A percentile compares a stretch with the other conserved stretches of the same genome.
Evolutionary conservation across 305 asterid genomes (phyloP).

Genomic region (Fraxinus paxiana): DNA sequence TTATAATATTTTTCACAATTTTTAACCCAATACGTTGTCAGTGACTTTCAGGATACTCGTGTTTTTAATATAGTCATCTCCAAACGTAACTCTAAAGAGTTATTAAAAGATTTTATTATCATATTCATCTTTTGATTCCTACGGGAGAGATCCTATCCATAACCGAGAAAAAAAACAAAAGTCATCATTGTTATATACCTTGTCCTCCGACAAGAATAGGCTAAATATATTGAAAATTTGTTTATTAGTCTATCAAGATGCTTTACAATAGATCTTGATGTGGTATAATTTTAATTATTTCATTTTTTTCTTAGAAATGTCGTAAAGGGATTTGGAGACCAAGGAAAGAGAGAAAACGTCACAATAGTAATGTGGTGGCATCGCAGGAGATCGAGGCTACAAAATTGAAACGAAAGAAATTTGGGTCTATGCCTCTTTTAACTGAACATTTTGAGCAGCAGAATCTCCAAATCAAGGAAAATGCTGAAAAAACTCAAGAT

Average conservation of each 20-base stretch:
- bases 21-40: neutral
- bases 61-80: neutral
- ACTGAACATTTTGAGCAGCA: neutral
- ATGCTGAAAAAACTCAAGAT: neutral
- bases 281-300: neutral
- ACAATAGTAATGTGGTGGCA: neutral
- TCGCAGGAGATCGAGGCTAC: neutral
- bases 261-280: neutral
- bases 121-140: neutral
- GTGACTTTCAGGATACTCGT: neutral
- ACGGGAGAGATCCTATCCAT: neutral
- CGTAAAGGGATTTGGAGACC: slow-evolving; percentile 34
- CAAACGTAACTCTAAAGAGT: neutral
- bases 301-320: slow-evolving; percentile 31
- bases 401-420: slow-evolving; percentile 13
- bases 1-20: neutral
- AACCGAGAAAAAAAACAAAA: neutral
- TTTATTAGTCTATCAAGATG: neutral
- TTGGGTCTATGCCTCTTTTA: slow-evolving; percentile 25
- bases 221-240: neutral
- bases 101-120: neutral
- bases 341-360: slow-evolving; percentile 19
- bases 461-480: neutral
- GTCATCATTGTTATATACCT: neutral
- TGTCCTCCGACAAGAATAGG: neutral